A percentile compares a stretch with the other conserved stretches of the same genome.
phyloP scores from a whole-genome alignment of 1,284 basidiomycete species.

The Moesziomyces sp. region DNA sequence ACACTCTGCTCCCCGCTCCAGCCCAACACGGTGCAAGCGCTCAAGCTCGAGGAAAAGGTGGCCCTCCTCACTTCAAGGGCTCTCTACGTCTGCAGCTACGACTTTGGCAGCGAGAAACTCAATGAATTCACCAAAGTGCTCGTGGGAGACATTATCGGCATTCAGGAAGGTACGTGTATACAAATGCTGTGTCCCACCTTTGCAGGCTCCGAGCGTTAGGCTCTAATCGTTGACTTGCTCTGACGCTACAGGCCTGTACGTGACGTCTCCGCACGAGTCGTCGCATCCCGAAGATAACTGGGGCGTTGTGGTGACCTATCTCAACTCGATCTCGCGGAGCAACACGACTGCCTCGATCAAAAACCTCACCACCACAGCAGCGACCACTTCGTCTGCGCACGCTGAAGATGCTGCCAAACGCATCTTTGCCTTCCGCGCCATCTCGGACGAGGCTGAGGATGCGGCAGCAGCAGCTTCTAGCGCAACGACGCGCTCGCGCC shows the following conservation, averaged over 20 bases:
- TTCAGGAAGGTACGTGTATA: constrained; percentile 76
- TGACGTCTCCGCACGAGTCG: constrained; percentile 55
- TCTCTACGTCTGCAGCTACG: constrained; percentile 75
- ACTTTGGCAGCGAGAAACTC: constrained; percentile 74
- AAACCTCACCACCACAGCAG: constrained; percentile 37
- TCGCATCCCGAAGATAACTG: constrained; percentile 60
- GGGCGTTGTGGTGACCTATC: constrained; percentile 57
- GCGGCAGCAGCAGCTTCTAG: background rate
- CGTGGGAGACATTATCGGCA: constrained; percentile 81
- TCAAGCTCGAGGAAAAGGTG: constrained; percentile 82
- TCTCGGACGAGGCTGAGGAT: constrained; percentile 52
- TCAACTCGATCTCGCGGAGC: constrained; percentile 34
- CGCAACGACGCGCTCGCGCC: constrained; percentile 19
- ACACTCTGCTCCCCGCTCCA: constrained; percentile 87
- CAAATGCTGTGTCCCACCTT: background rate
- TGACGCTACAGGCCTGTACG: constrained; percentile 40
- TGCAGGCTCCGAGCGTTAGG: background rate
- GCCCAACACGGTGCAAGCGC: constrained; percentile 75
- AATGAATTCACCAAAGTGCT: constrained; percentile 75
- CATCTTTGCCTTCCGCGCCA: constrained; percentile 58
- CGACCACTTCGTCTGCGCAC: background rate
- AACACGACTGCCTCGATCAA: constrained; percentile 52
- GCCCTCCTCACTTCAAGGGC: constrained; percentile 78
- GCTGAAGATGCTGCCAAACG: constrained; percentile 8
- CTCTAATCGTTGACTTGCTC: background rate